These are phyloP conservation scores for Ophiocordyceps camponoti-leonardi DNA, from an alignment of 2,329 filamentous ascomycete species.

Conservation along the genomic window DNA sequence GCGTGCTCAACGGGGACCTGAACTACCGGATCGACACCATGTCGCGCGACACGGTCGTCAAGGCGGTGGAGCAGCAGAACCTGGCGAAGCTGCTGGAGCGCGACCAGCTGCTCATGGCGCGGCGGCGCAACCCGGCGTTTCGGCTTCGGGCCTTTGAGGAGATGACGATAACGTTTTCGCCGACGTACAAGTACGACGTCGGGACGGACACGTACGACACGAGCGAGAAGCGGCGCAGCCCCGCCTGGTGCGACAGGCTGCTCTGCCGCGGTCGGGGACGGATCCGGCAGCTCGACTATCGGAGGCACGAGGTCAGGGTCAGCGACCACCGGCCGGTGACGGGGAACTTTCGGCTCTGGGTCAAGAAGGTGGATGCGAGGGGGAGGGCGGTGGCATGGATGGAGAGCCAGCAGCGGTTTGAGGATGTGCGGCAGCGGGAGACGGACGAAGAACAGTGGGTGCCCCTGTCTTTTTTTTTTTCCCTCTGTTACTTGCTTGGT, in stretches of 20 bases:
- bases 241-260: slow-evolving; percentile 91
- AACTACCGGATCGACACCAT: slow-evolving; percentile 98
- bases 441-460: slow-evolving; percentile 64
- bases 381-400: slow-evolving; percentile 52
- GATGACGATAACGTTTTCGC: slow-evolving; percentile 75
- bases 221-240: slow-evolving; percentile 83
- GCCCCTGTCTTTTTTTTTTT: background rate
- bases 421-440: slow-evolving; percentile 51
- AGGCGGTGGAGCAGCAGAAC: slow-evolving; percentile 66
- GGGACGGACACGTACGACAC: slow-evolving; percentile 88
- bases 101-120: slow-evolving; percentile 80
- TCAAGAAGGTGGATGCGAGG: slow-evolving; percentile 64
- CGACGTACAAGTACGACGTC: slow-evolving; percentile 97
- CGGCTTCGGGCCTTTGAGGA: slow-evolving; percentile 82
- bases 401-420: slow-evolving; percentile 57
- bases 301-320: slow-evolving; percentile 72
- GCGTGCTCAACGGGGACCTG: slow-evolving; percentile 84
- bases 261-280: slow-evolving; percentile 70
- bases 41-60: slow-evolving; percentile 81
- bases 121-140: slow-evolving; percentile 79
- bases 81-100: slow-evolving; percentile 75
- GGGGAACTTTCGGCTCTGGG: slow-evolving; percentile 61
- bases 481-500: background rate
- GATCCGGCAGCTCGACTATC: slow-evolving; percentile 77
- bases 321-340: slow-evolving; percentile 91